A percentile compares a stretch with the other conserved stretches of the same genome.
phyloP scores from a whole-genome alignment of 1,284 basidiomycete species.

The Flammula alnicola region DNA sequence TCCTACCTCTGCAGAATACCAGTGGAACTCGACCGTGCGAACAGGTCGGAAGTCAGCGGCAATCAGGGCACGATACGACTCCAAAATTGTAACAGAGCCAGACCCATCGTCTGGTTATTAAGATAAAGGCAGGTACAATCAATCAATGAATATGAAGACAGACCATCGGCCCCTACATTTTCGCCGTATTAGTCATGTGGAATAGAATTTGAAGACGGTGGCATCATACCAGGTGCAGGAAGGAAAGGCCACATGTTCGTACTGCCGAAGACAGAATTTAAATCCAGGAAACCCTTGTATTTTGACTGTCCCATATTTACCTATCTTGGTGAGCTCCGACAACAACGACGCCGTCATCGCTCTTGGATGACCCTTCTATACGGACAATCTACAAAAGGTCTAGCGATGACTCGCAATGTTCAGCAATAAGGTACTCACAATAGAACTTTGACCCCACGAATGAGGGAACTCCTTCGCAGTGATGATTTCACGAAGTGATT shows the following conservation, averaged over 20 bases:
- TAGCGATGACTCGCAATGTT: slow-evolving; percentile 16
- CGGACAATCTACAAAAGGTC: slow-evolving; percentile 58
- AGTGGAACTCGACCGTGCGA: slow-evolving; percentile 91
- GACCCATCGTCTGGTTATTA: slow-evolving; percentile 79
- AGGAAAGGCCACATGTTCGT: slow-evolving; percentile 90
- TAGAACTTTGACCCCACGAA: slow-evolving; percentile 90
- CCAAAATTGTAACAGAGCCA: slow-evolving; percentile 91
- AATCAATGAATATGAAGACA: slow-evolving; percentile 14
- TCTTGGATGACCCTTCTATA: slow-evolving; percentile 69
- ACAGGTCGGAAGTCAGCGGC: slow-evolving; percentile 79
- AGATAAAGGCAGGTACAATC: slow-evolving; percentile 14
- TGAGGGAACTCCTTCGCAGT: slow-evolving; percentile 84
- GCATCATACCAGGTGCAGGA: slow-evolving; percentile 76
- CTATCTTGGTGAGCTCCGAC: slow-evolving; percentile 92
- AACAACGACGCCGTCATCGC: slow-evolving; percentile 65
- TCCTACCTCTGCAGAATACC: slow-evolving; percentile 87
- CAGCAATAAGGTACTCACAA: slow-evolving; percentile 54
- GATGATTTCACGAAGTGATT: slow-evolving; percentile 60
- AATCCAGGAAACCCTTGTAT: slow-evolving; percentile 18
- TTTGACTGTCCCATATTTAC: slow-evolving; percentile 36
- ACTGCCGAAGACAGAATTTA: slow-evolving; percentile 40
- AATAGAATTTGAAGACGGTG: slow-evolving; percentile 12
- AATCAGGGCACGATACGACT: slow-evolving; percentile 85
- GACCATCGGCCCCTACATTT: slow-evolving; percentile 75
- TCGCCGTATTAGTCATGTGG: slow-evolving; percentile 28